Evolutionary conservation across 352 stramenopile genomes (phyloP), one percentile per base, ranked within the genome.

Genomic region (Phytophthora sansomeana): DNA sequence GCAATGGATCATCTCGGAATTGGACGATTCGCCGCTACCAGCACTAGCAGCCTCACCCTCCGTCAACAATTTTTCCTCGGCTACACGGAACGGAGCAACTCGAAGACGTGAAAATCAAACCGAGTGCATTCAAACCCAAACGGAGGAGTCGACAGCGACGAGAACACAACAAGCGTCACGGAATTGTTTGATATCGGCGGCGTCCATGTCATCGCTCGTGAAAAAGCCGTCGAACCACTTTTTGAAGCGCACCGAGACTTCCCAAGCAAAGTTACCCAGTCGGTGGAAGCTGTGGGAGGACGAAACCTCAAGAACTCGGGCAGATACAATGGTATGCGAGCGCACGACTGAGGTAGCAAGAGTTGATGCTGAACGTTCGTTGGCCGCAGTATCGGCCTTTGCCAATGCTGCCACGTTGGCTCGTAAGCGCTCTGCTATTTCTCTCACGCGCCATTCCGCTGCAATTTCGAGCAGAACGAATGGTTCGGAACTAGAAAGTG

Each of bases 341-440:
- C 60, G 58, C 13, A 55, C 38, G 21, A 65, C 36, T 36, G 26
- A 44, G 30, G 24, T 43, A 5, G 41, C 17, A 6, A 46, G 36
- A 3, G 38, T 49, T 21, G 51, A 16, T 8, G 36, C 38, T 16
- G 16, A 14, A 11, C n/a, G 14, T 6, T 38, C 44, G 11, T 72
- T 89, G 35, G 70, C 70, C 16, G 79, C 81, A 5, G 78, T 90
- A 10, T 83, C 78, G 1, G 80, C 80, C 5, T 87, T 90, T 49
- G 80, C 83, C 0, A 52, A 43, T 19, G 80, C 80, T 42, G 79
- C 80, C 1, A 80, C 70, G 0, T 71, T 87, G 48, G 81, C 77
- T 53, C 74, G 81, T 28, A 74, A 81, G 36, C 83, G 83, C 44
- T 91, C 79, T 21, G 75, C 79, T 24, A 65, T 74, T 44, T 90